Conservation (phyloP, 2,329 filamentous ascomycete genomes). For the Nigrospora osmanthi region DNA sequence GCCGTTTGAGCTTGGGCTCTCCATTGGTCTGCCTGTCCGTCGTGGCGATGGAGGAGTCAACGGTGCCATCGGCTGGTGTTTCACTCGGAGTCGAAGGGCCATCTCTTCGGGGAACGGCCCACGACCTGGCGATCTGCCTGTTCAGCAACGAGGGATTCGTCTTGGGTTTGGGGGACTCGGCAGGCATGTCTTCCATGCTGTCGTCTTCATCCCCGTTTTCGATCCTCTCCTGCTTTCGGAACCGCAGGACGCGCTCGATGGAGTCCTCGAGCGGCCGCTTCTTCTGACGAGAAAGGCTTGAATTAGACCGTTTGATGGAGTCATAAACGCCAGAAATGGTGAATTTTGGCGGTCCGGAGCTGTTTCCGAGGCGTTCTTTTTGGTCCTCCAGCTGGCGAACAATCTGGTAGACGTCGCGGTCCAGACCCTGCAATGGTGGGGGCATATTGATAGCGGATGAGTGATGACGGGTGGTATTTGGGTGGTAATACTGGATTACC, state of each 20-base stretch:
- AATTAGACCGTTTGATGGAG: slow-evolving; percentile 77
- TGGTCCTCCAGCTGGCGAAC: slow-evolving; percentile 70
- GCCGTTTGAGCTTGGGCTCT: slow-evolving; percentile 59
- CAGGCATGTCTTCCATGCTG: slow-evolving; percentile 14
- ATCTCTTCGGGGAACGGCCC: slow-evolving; percentile 22
- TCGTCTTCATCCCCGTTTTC: slow-evolving; percentile 21
- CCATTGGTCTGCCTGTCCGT: slow-evolving; percentile 52
- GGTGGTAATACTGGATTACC: too few relatives aligned
- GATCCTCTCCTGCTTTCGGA: slow-evolving; percentile 58
- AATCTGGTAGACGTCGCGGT: slow-evolving; percentile 71
- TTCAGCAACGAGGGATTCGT: slow-evolving; percentile 26
- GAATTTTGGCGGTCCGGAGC: slow-evolving; percentile 31
- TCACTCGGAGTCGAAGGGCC: slow-evolving; percentile 8
- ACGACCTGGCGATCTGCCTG: slow-evolving; percentile 31
- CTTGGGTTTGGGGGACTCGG: slow-evolving; percentile 11
- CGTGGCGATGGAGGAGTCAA: slow-evolving; percentile 16
- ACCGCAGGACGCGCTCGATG: slow-evolving; percentile 72
- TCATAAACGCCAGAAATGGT: slow-evolving; percentile 63
- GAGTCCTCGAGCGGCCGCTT: slow-evolving; percentile 78
- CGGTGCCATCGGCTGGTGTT: slow-evolving; percentile 16
- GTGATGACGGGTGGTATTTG: too few relatives aligned
- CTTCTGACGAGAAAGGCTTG: slow-evolving; percentile 72
- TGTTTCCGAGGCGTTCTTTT: slow-evolving; percentile 24
- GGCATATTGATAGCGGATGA: too few relatives aligned
- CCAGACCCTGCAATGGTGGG: slow-evolving; percentile 35